phyloP scores from a whole-genome alignment of 2,329 filamentous ascomycete species.

The Chaetomium strumarium region DNA sequence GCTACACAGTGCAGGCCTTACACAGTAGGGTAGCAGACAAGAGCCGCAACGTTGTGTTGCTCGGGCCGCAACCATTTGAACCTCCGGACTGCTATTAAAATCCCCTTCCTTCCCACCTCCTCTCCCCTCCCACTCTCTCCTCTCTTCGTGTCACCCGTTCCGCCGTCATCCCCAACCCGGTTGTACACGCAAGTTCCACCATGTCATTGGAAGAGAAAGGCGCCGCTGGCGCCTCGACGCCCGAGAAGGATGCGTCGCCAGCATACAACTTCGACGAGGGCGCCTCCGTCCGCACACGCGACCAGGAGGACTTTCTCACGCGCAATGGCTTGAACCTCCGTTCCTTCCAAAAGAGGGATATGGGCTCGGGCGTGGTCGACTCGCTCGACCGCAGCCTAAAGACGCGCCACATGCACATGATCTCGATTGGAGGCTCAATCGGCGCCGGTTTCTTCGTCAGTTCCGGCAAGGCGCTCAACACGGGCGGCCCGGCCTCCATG shows the following conservation, averaged over 20 bases:
- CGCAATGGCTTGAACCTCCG: slow-evolving; percentile 37
- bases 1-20: no score
- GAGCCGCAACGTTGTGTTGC: slow-evolving; percentile 3
- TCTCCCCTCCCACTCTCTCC: background rate
- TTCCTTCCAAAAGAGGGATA: slow-evolving; percentile 37
- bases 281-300: background rate
- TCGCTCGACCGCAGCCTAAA: slow-evolving; percentile 40
- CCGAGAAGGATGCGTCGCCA: slow-evolving; percentile 20
- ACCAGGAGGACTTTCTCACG: slow-evolving; percentile 31
- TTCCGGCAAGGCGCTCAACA: slow-evolving; percentile 48
- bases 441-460: slow-evolving; percentile 60
- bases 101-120: background rate
- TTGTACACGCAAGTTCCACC: slow-evolving; percentile 1
- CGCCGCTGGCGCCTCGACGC: slow-evolving; percentile 8
- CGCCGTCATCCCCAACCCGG: background rate
- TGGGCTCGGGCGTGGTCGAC: slow-evolving; percentile 22
- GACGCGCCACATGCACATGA: slow-evolving; percentile 56
- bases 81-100: background rate
- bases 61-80: background rate
- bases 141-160: background rate
- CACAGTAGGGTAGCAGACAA: background rate
- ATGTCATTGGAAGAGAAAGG: slow-evolving; percentile 25
- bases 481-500: slow-evolving; percentile 42
- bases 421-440: slow-evolving; percentile 56
- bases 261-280: slow-evolving; percentile 8